Percentiles rank a stretch among this genome's conserved stretches.
These are phyloP conservation scores for Lophiotrema nucula DNA, from an alignment of 495 filamentous ascomycete genomes.

Conservation along the genomic window DNA sequence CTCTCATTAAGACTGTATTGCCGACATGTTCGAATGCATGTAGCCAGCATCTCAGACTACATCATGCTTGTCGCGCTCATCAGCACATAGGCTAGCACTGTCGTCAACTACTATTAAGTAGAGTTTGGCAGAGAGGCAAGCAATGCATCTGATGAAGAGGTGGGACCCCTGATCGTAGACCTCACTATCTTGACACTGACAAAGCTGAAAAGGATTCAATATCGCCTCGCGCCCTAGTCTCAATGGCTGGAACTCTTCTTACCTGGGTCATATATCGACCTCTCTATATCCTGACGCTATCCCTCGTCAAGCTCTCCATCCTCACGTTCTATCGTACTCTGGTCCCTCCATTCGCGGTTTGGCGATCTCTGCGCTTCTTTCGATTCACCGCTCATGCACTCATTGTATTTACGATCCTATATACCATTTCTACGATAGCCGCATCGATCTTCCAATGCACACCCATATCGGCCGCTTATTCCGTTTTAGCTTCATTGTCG, in stretches of 20 bases:
- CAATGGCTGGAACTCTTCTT: background rate
- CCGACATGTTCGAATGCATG: constrained; percentile 4
- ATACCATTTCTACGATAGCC: background rate
- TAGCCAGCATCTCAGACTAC: background rate
- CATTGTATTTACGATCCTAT: background rate
- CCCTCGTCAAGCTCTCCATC: constrained; percentile 7
- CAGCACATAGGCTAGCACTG: background rate
- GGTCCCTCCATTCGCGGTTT: background rate
- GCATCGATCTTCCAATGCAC: constrained; percentile 10
- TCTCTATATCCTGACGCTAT: background rate
- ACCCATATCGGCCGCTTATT: constrained; percentile 4
- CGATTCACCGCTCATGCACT: background rate
- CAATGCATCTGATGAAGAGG: background rate
- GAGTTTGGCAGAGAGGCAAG: background rate
- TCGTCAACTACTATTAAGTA: constrained; percentile 2
- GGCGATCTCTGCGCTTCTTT: background rate
- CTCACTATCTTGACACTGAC: background rate
- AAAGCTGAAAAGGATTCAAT: background rate
- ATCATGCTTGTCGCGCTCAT: constrained; percentile 3
- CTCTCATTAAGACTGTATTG: background rate
- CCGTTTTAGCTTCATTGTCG: background rate
- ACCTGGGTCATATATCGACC: constrained; percentile 6
- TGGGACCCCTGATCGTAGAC: background rate
- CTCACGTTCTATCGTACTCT: background rate
- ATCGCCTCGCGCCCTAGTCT: background rate